Evolutionary conservation across 2,329 filamentous ascomycete genomes (phyloP).

Genomic region (Neoascochyta sp.): DNA sequence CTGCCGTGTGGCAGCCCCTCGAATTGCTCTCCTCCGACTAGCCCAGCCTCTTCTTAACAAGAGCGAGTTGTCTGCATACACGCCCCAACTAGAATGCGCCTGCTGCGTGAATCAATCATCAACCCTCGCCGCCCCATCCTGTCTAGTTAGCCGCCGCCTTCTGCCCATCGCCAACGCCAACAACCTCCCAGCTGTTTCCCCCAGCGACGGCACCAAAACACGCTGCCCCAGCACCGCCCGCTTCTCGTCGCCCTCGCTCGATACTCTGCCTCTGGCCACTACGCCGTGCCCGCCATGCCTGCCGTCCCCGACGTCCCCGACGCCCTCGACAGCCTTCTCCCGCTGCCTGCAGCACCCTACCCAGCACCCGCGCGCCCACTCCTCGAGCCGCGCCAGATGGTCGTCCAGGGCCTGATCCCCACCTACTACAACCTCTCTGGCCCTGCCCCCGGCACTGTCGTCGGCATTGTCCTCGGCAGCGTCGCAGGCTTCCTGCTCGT

Average conservation of each 20-base stretch:
- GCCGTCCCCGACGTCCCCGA: slow-evolving; percentile 20
- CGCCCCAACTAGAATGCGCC: no score
- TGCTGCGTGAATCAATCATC: no score
- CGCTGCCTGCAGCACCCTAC: slow-evolving; percentile 18
- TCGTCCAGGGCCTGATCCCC: slow-evolving; percentile 50
- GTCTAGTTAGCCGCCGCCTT: no score
- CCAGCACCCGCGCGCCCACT: slow-evolving; percentile 5
- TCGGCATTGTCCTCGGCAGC: slow-evolving; percentile 57
- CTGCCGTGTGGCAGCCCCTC: no score
- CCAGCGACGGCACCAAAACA: slow-evolving; percentile 12
- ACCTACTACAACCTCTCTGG: slow-evolving; percentile 57
- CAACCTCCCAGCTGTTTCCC: slow-evolving; percentile 14
- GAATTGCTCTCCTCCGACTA: no score
- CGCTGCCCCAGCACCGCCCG: slow-evolving; percentile 5
- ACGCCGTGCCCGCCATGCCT: slow-evolving; percentile 24
- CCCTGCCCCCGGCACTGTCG: slow-evolving; percentile 55
- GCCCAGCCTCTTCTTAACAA: no score
- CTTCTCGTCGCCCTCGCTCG: slow-evolving; percentile 8
- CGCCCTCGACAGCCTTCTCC: slow-evolving; percentile 13
- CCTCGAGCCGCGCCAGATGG: slow-evolving; percentile 18
- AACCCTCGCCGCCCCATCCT: no score
- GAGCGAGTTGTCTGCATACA: no score
- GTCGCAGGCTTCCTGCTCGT: slow-evolving; percentile 53
- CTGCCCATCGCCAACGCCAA: no score
- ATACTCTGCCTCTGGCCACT: slow-evolving; percentile 9